Base-by-base conservation (phyloP, 345 rosid genomes). In the Pseudoturritis turrita region DNA sequence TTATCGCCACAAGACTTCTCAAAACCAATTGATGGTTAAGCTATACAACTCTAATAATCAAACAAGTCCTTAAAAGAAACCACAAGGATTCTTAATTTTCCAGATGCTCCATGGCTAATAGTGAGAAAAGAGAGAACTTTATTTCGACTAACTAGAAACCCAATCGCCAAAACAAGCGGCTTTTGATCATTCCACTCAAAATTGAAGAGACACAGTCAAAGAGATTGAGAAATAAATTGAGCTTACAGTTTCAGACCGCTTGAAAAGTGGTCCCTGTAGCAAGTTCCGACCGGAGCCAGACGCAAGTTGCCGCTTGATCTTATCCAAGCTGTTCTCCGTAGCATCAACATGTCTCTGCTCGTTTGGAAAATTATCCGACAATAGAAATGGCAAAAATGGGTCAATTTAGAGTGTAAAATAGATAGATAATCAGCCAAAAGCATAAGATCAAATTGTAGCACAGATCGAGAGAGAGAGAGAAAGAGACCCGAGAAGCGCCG, bases 161-260 rank as follows among this genome's bases (percentile, higher is more conserved):
- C 61, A 54, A 11, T 44, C 10, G 26, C 4, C 5, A 67, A 74
- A 58, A 55, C 37, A 52, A 70, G 23, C 29, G 3, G 18, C 28
- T 46, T 60, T 62, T 55, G 65, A 40, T n/a, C 47, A 54, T 3
- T 52, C 5, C 58, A 44, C 68, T 44, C 3, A 31, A 61, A 61
- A 25, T 4, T 51, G 37, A 61, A 68, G 46, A 68, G 46, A 52
- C 2, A 37, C 55, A 36, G 35, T 37, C 28, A 22, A 52, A 75
- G 1, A 0, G 49, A 45, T 8, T 44, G 23, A 44, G 56, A 33
- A 12, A 41, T 15, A 6, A 40, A 49, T 28, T 41, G 74, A 72
- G 17, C 76, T 29, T 78, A 89, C 99, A 37, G 99, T 96, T 83
- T 96, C 99, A 51, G 98, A 96, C 79, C 99, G 96, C 86, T 96